Base-by-base conservation (phyloP, 306 rosid species). In the Malus sylvestris region DNA sequence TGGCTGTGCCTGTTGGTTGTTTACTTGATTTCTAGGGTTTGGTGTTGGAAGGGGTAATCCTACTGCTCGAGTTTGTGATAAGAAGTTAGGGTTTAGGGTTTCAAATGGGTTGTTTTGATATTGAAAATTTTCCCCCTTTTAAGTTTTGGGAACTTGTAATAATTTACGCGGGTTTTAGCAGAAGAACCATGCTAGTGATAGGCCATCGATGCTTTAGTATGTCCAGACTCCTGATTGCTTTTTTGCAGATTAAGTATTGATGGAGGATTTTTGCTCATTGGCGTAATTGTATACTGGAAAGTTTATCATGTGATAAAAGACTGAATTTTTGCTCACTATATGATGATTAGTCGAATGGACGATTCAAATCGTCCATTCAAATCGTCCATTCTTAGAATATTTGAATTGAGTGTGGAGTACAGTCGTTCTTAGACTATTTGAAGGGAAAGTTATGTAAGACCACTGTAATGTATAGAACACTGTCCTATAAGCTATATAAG, bases 1-100 rank as follows among this genome's bases (percentile, higher is more conserved):
- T 45, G 0, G 33, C 18, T 55, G 29, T 12, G 44, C 60, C 68
- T 55, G 25, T 53, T n/a, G 30, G 18, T 16, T 38, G 62, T 63
- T 2, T 10, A 2, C 27, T 68, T 58, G 52, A n/a, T 74, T 62
- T 74, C 69, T 77, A 69, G 75, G 81, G 64, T 59, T 76, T 67
- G 22, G 74, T 58, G 14, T 3, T 55, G 57, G 19, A 23, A 10
- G 58, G 7, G 12, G 2, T 55, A 35, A 22, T 57, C 22, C 35
- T 58, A 15, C 1, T 15, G 20, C 5, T 15, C 2, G 55, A 49
- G 55, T 49, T 8, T 73, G 40, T 73, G 42, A n/a, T 73, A 6
- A 38, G 3, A 53, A 55, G 2, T 55, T 76, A 10, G 55, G 58
- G 57, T 40, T 53, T 38, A 19, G 33, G 46, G 19, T 51, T 62